These are phyloP conservation scores for Sphaerulina vaccinii DNA, from an alignment of 2,329 filamentous ascomycete genomes.

Conservation along the genomic window DNA sequence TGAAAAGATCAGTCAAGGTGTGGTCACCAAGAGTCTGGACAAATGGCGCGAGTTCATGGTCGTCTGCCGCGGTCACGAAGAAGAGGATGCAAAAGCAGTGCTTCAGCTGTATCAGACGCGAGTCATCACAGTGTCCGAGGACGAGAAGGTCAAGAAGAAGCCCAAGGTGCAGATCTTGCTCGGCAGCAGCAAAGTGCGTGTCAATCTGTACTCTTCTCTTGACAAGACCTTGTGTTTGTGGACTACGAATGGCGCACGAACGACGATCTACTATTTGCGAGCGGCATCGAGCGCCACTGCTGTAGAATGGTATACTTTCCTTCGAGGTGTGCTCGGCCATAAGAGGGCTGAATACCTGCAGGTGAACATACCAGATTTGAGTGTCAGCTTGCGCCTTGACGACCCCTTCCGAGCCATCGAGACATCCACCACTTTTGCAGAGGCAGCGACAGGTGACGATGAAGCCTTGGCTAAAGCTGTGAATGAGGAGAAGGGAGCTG, in stretches of 20 bases:
- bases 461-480: slow-evolving; percentile 47
- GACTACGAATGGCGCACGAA: slow-evolving; percentile 54
- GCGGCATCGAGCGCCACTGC: slow-evolving; percentile 60
- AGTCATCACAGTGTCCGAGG: slow-evolving; percentile 56
- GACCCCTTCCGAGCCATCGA: slow-evolving; percentile 59
- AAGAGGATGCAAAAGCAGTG: slow-evolving; percentile 48
- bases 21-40: slow-evolving; percentile 58
- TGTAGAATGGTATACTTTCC: slow-evolving; percentile 68
- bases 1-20: slow-evolving; percentile 61
- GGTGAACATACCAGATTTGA: slow-evolving; percentile 63
- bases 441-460: slow-evolving; percentile 47
- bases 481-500: slow-evolving; percentile 56
- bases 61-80: slow-evolving; percentile 59
- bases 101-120: slow-evolving; percentile 39
- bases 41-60: slow-evolving; percentile 66
- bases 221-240: slow-evolving; percentile 68
- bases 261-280: slow-evolving; percentile 62
- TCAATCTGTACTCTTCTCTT: slow-evolving; percentile 64
- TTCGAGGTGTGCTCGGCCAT: slow-evolving; percentile 60
- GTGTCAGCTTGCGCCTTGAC: slow-evolving; percentile 57
- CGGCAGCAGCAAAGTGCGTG: slow-evolving; percentile 52
- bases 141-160: slow-evolving; percentile 52
- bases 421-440: slow-evolving; percentile 42
- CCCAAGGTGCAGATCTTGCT: slow-evolving; percentile 60
- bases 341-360: slow-evolving; percentile 56